Evolutionary conservation across 2,329 filamentous ascomycete genomes (phyloP), one percentile per base, ranked within the genome.

Genomic region (Apiospora arundinis): DNA sequence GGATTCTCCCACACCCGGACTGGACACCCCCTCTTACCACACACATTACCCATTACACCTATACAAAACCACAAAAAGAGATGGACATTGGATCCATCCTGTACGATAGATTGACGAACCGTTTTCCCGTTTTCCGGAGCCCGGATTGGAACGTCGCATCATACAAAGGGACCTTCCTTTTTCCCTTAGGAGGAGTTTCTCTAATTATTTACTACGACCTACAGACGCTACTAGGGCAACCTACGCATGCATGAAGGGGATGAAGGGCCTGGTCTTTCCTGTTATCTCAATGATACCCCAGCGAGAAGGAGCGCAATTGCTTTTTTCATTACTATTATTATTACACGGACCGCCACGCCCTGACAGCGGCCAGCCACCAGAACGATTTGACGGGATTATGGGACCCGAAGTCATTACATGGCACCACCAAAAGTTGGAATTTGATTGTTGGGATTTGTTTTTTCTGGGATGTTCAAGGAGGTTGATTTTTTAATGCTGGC

Each of bases 61-160:
- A 67, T 14, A 28, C 52, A 56, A 69, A 68, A 72, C 45, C 18
- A 40, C 25, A 72, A 72, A 63, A 66, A 49, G 52, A 70, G 68
- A 66, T 69, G 65, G 71, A 63, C 40, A 67, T 46, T 46, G 25
- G 9, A 32, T 49, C 60, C n/a, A 71, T 72, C 70, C 69, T 63
- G 65, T 69, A 69, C 67, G 18, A 56, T 69, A 69, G 65, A 70
- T 32, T 60, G 70, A 65, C 70, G 63, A 70, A 32, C 70, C 52
- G 46, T 65, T 67, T 70, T 49, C 68, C 68, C 52, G 52, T 37
- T 70, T 72, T 70, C 49, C 23, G 40, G 67, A 69, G 46, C 56
- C 42, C 67, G 69, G 65, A 70, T 28, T 60, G 68, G 68, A 49
- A 44, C 67, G 67, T 46, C 67, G 68, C 70, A 71, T 69, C 56